Evolutionary conservation across 148 eudicot genomes (phyloP), one percentile per base, ranked within the genome.

Genomic region (Diospyros kaki): DNA sequence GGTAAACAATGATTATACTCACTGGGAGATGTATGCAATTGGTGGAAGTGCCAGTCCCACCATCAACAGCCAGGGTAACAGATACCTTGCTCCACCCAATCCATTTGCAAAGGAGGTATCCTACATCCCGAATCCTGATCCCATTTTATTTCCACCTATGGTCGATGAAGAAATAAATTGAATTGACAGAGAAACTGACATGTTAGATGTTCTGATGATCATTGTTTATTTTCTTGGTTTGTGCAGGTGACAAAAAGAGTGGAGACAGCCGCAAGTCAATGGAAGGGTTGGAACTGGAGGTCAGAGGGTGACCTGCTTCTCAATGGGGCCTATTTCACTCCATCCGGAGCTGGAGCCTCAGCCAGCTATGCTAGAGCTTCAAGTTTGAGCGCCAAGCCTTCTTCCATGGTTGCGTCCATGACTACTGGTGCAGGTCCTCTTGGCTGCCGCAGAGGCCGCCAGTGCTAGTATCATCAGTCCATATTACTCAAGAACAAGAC

Each of bases 1-100:
- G 76, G 98, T 93, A 76, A 93, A 93, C 89, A 93, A 93, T 73
- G 96, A 91, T 90, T 93, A 93, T 84, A 93, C 98, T 5, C 96
- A 91, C 87, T 93, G 98, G 98, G 96, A 93, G 73, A 93, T 93
- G 98, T 93, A 93, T 69, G 98, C 98, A 41, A 91, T 93, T 61
- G 98, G 98, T 66, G 98, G 98, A 78, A 93, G 98, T 68, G 98
- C 93, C 43, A 62, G 13, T 28, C 98, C 98, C 54, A 93, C 98
- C 54, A 93, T 93, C 80, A 93, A 93, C 86, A 93, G 98, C 85
- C 98, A 93, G 77, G 98, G 92, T 50, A 93, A 93, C 89, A 80
- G 98, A 85, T 93, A 89, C 76, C 88, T 90, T 61, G 98, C 96
- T 53, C 96, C 96, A n/a, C 39, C 44, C 50, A 88, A 93, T 77